Evolutionary conservation across 2,329 filamentous ascomycete species (phyloP).

Genomic region (Aureobasidium sp.): DNA sequence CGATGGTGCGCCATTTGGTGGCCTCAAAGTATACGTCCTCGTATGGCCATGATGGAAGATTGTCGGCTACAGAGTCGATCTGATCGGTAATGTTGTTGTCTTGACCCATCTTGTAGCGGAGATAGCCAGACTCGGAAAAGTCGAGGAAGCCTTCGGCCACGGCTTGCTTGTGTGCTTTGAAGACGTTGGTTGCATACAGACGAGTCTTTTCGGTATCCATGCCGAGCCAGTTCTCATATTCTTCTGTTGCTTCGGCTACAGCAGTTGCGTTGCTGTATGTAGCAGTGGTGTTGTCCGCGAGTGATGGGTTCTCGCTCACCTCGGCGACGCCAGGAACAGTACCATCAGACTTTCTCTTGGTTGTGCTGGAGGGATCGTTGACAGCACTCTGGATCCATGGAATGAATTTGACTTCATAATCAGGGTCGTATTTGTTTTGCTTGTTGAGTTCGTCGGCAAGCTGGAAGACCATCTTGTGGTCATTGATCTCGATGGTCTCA

Average conservation of each 20-base stretch:
- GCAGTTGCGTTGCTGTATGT: conserved; percentile 31
- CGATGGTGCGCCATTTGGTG: conserved; percentile 57
- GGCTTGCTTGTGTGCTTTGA: conserved; percentile 47
- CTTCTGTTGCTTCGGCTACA: conserved; percentile 33
- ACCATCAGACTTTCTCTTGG: conserved; percentile 44
- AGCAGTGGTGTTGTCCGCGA: conserved; percentile 27
- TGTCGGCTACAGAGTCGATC: conserved; percentile 37
- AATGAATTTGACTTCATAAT: conserved; percentile 53
- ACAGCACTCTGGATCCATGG: conserved; percentile 52
- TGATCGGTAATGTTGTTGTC: conserved; percentile 51
- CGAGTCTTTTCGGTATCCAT: conserved; percentile 26
- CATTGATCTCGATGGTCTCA: conserved; percentile 49
- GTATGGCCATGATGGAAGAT: conserved; percentile 47
- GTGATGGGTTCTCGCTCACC: conserved; percentile 37
- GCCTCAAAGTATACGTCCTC: conserved; percentile 56
- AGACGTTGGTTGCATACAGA: conserved; percentile 39
- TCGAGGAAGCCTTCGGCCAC: conserved; percentile 52
- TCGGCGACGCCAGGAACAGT: conserved; percentile 48
- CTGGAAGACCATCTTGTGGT: conserved; percentile 60
- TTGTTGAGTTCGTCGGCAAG: conserved; percentile 54
- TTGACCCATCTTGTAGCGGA: conserved; percentile 52
- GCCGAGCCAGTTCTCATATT: conserved; percentile 33
- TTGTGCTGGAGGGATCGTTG: conserved; percentile 49
- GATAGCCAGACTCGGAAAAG: conserved; percentile 59
- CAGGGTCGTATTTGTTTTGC: conserved; percentile 47